Evolutionary conservation across 2,329 filamentous ascomycete genomes (phyloP).

Genomic region (Monilinia fructicola): DNA sequence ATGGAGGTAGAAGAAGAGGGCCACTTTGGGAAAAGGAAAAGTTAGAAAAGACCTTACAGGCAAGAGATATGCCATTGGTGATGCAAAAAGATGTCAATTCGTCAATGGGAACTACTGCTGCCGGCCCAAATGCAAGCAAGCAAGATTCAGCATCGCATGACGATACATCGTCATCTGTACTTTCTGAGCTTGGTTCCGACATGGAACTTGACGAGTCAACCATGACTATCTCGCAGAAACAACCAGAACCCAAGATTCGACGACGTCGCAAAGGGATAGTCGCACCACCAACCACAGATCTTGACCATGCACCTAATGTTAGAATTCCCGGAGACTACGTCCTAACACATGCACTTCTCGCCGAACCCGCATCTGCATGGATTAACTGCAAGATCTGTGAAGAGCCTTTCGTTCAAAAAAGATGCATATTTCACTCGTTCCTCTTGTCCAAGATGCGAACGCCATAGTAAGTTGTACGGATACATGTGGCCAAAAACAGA

Average conservation of each 20-base stretch:
- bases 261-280: conserved; percentile 27
- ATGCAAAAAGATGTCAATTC: neutral
- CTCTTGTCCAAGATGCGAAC: conserved; percentile 88
- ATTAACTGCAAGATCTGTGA: conserved; percentile 85
- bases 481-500: conserved; percentile 97
- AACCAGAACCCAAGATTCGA: conserved; percentile 24
- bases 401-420: conserved; percentile 77
- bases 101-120: neutral
- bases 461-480: conserved; percentile 93
- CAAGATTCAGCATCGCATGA: conserved; percentile 22
- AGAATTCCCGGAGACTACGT: conserved; percentile 78
- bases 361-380: conserved; percentile 76
- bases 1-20: conserved; percentile 23
- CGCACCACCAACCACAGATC: conserved; percentile 29
- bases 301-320: conserved; percentile 34
- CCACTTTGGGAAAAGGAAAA: conserved; percentile 23
- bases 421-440: conserved; percentile 85
- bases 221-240: conserved; percentile 23
- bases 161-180: conserved; percentile 17
- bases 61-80: neutral
- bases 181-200: conserved; percentile 25
- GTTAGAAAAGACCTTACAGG: neutral
- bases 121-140: neutral
- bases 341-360: conserved; percentile 72
- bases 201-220: conserved; percentile 27